Conservation (phyloP, 495 filamentous ascomycete species). For the Darksidea phi region DNA sequence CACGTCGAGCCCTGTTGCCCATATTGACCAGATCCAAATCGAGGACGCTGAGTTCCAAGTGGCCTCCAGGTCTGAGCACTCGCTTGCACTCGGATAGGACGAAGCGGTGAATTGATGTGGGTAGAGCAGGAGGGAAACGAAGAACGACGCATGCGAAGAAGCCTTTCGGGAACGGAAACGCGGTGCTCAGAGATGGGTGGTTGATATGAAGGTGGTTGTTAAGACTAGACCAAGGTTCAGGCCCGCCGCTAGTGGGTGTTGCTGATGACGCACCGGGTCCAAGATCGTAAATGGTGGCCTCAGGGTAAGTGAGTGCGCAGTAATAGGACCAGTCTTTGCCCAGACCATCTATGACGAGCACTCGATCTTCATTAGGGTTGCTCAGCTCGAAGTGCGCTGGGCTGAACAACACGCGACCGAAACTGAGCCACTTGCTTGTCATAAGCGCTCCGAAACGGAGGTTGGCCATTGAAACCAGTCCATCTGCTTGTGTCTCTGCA, state of each 20-base stretch:
- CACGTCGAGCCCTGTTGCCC: slow-evolving; percentile 64
- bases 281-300: slow-evolving; percentile 81
- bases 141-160: slow-evolving; percentile 85
- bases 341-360: slow-evolving; percentile 90
- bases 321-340: slow-evolving; percentile 97
- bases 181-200: slow-evolving; percentile 62
- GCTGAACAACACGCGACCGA: slow-evolving; percentile 91
- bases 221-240: slow-evolving; percentile 54
- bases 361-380: slow-evolving; percentile 52
- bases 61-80: slow-evolving; percentile 85
- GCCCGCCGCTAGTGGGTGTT: slow-evolving; percentile 48
- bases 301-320: slow-evolving; percentile 85
- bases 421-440: slow-evolving; percentile 86
- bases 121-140: slow-evolving; percentile 76
- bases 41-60: slow-evolving; percentile 57
- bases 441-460: slow-evolving; percentile 76
- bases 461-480: slow-evolving; percentile 71
- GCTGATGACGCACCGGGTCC: slow-evolving; percentile 47
- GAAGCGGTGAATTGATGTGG: slow-evolving; percentile 72
- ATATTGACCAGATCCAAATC: slow-evolving; percentile 48
- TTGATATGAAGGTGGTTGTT: slow-evolving; percentile 72
- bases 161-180: slow-evolving; percentile 83
- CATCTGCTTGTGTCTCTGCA: slow-evolving; percentile 58
- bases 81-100: slow-evolving; percentile 85
- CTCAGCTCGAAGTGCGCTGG: slow-evolving; percentile 79